Conservation (phyloP, 2,329 filamentous ascomycete species). For the Fusarium nodosum region DNA sequence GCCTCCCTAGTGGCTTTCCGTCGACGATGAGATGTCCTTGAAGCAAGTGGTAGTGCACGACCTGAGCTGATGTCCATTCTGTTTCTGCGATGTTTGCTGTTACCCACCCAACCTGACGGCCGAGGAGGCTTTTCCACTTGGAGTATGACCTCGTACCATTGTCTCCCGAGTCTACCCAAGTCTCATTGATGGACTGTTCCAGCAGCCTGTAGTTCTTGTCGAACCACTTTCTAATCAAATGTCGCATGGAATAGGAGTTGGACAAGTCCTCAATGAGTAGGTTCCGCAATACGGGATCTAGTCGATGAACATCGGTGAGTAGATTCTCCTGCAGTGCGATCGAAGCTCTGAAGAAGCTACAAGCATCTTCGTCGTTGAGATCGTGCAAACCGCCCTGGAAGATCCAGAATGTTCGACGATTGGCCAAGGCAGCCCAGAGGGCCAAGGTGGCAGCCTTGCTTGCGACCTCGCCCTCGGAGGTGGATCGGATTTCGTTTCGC, state of each 20-base stretch:
- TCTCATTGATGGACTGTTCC: conserved; percentile 43
- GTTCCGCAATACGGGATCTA: conserved; percentile 10
- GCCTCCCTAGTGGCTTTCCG: conserved; percentile 55
- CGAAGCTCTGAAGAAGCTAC: conserved; percentile 45
- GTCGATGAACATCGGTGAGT: conserved; percentile 22
- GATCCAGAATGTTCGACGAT: conserved; percentile 57
- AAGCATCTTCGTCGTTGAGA: conserved; percentile 18
- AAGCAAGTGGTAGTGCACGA: conserved; percentile 53
- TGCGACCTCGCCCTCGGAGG: conserved; percentile 55
- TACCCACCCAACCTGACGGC: conserved; percentile 15
- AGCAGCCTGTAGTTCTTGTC: conserved; percentile 39
- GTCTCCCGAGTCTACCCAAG: conserved; percentile 15
- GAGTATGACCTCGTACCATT: conserved; percentile 7
- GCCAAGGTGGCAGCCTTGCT: conserved; percentile 56
- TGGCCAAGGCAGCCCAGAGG: conserved; percentile 69
- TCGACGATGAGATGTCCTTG: conserved; percentile 56
- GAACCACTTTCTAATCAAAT: conserved; percentile 18
- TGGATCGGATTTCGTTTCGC: conserved; percentile 59
- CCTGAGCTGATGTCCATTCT: conserved; percentile 28
- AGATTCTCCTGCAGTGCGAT: conserved; percentile 51
- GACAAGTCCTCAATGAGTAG: conserved; percentile 44
- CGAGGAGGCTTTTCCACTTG: conserved; percentile 8
- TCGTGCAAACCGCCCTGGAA: accelerated
- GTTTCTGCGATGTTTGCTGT: not conserved
- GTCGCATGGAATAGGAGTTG: conserved; percentile 20